Evolutionary conservation across 106 monocot species (phyloP), one percentile per base, ranked within the genome.

Genomic region (Phalaenopsis equestris): DNA sequence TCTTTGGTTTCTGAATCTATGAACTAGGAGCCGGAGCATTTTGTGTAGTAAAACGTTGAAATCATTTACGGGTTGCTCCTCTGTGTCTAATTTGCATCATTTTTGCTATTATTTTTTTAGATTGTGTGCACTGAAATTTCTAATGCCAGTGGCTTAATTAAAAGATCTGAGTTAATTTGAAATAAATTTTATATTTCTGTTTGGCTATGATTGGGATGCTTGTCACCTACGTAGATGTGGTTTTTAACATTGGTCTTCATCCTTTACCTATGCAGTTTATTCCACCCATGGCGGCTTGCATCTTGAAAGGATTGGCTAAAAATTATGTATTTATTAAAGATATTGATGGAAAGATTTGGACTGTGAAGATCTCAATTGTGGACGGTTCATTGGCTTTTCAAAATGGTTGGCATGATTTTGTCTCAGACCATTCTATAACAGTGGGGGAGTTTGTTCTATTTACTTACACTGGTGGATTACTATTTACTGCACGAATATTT

Each of bases 391-490:
- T 88, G 75, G 85, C 64, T 74, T 88, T 88, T 77, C 55, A 79
- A 45, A 55, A 85, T 38, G 88, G 88, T 38, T 88, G 88, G 85
- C 36, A 38, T 73, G 80, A 77, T 45, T 88, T 88, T 77, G 80
- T 85, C 24, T 14, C 73, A 23, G 83, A 77, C 6, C 85, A 88
- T 58, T 82, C 72, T 24, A 80, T 88, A 73, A 48, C 61, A 37
- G 37, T 65, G 39, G 83, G 85, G 38, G 88, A 88, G 19, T 67
- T 88, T 37, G 42, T 88, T 5, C 19, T 83, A 23, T 88, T 88
- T 55, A 77, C 64, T 36, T 76, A 85, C 43, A 43, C 57, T 23
- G 57, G 74, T 21, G 41, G 30, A 36, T 70, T 72, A 16, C 37
- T 80, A 17, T 87, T 87, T 77, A 65, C 72, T 58, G 87, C 73